Conservation (phyloP, 2,329 filamentous ascomycete species). For the Colletotrichum chrysophilum region DNA sequence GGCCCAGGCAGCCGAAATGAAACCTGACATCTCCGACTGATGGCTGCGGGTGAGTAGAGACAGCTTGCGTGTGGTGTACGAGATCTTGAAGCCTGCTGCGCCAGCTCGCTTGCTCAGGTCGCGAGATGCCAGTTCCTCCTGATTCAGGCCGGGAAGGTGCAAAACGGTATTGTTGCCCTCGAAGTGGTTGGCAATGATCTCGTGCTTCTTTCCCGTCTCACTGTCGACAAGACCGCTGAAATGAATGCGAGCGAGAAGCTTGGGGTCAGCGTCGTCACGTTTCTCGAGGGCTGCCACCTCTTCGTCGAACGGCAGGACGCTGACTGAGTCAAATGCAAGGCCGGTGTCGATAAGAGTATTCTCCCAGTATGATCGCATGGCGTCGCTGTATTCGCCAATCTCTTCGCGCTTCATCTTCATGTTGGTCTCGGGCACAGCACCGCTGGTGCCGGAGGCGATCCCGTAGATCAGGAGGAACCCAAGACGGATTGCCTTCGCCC, state of each 20-base stretch:
- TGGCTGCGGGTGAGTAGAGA: background rate
- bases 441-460: background rate
- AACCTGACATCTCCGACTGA: background rate
- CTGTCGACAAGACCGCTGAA: background rate
- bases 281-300: background rate
- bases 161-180: background rate
- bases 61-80: background rate
- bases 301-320: background rate
- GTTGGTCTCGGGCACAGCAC: background rate
- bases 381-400: background rate
- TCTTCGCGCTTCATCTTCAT: background rate
- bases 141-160: background rate
- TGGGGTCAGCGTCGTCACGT: background rate
- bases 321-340: background rate
- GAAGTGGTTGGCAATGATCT: background rate
- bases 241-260: background rate
- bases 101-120: background rate
- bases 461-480: background rate
- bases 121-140: background rate
- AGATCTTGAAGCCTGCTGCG: background rate
- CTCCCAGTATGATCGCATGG: background rate
- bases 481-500: background rate
- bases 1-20: background rate
- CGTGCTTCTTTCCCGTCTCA: background rate
- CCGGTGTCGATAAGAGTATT: background rate